A percentile compares a stretch with the other conserved stretches of the same genome.
Evolutionary conservation across 345 rosid genomes (phyloP).

Genomic region (Brassica carinata): DNA sequence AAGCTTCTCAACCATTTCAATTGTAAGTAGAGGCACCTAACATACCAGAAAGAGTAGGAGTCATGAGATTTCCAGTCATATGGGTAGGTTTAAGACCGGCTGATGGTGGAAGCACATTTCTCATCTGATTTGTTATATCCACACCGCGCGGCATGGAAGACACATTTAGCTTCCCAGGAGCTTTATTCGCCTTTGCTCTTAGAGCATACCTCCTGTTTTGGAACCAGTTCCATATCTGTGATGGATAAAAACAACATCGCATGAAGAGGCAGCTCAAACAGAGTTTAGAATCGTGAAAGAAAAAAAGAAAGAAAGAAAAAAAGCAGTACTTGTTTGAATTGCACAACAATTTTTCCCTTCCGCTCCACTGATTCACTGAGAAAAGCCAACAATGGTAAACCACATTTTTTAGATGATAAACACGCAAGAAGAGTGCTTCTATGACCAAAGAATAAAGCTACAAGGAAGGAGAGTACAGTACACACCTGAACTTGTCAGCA

Average conservation of each 20-base stretch:
- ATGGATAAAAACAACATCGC: constrained; percentile 6
- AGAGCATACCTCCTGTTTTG: constrained; percentile 96
- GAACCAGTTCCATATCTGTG: constrained; percentile 98
- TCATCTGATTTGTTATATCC: constrained; percentile 58
- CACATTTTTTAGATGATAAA: constrained; percentile 19
- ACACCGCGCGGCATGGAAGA: constrained; percentile 61
- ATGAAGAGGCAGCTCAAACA: constrained; percentile 6
- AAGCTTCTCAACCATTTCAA: constrained; percentile 14
- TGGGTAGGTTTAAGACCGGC: constrained; percentile 58
- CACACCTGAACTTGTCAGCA: constrained; percentile 89
- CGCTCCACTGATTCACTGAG: constrained; percentile 77
- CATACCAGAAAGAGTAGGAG: constrained; percentile 62
- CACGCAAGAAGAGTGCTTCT: constrained; percentile 11
- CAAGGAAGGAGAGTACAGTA: constrained; percentile 6
- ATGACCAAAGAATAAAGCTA: background rate
- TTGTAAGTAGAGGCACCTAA: constrained; percentile 8
- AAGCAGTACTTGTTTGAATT: constrained; percentile 83
- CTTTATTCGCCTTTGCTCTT: constrained; percentile 78
- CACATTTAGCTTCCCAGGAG: constrained; percentile 78
- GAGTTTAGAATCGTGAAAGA: constrained; percentile 1
- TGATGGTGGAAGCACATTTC: constrained; percentile 60
- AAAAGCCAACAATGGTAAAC: constrained; percentile 28
- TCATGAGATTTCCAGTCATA: constrained; percentile 49
- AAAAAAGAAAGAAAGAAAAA: background rate
- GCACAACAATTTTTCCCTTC: constrained; percentile 82